Base-by-base conservation (phyloP, 2,329 filamentous ascomycete species). In the Apiospora pterosperma region DNA sequence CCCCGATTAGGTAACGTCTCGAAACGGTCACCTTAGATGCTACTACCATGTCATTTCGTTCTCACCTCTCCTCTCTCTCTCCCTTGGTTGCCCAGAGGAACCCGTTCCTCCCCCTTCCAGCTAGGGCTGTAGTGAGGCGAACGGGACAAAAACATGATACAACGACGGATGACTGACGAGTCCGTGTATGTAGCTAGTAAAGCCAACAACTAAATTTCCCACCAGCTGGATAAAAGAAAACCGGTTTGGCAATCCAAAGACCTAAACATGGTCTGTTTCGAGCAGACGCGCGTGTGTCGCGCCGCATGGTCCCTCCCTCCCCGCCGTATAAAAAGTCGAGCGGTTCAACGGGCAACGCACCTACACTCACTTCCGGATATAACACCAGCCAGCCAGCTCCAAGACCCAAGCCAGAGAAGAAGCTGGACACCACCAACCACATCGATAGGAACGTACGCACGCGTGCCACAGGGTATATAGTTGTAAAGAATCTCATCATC, bases 71-170 rank as follows among this genome's bases (percentile, higher is more conserved):
- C 34, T 19, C 48, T 19, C 16, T 55, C 28, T 2, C 38, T 55
- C 28, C 48, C 48, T 55, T 41, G 14, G 31, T 55, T 55, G 48
- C 25, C 48, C 48, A 28, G 34, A 55, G 48, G 34, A 34, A 34
- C 16, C 48, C n/a, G n/a, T n/a, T n/a, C 48, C 48, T 55, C 11
- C 14, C 25, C 28, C 48, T n/a, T n/a, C 48, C 48, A 55, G 48
- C 48, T 55, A 28, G 48, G 48, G 48, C 48, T 55, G 48, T 55
- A 55, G 48, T 55, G 48, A 55, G 48, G 48, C 48, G 48, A 12
- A 55, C 28, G 48, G 48, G 48, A n/a, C n/a, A 28, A n/a, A 55
- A 55, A 55, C n/a, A 55, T 55, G 48, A 55, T 21, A 55, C 48
- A 19, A 34, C 28, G 16, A 55, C 42, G 11, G 42, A 48, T 16